Evolutionary conservation across 2,329 filamentous ascomycete species (phyloP).

Genomic region (Xenosphaeropsis pyriputrescens): DNA sequence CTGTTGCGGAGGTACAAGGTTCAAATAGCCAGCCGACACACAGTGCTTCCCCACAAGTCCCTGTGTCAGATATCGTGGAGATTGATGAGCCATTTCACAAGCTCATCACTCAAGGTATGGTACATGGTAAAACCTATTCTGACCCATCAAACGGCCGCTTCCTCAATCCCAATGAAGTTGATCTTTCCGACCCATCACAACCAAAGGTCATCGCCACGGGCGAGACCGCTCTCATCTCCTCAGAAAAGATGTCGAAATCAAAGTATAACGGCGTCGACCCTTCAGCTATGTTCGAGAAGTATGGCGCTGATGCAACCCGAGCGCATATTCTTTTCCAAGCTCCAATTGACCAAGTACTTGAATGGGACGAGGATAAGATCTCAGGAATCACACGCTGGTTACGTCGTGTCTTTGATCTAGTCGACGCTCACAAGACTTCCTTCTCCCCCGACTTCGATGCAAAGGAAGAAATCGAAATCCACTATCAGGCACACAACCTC

Average conservation of each 20-base stretch:
- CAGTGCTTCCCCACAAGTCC: no score
- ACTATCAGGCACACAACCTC: no score
- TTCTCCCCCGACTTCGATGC: conserved; percentile 2
- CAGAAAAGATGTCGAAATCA: conserved; percentile 91
- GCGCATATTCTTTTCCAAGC: conserved; percentile 85
- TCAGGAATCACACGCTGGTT: conserved; percentile 73
- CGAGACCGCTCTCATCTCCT: conserved; percentile 44
- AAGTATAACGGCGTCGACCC: conserved; percentile 89
- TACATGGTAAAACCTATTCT: conserved; percentile 72
- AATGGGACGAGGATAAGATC: conserved; percentile 80
- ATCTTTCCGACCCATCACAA: conserved; percentile 36
- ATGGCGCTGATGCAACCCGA: conserved; percentile 72
- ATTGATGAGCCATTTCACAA: conserved; percentile 58
- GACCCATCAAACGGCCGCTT: conserved; percentile 65
- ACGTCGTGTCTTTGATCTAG: conserved; percentile 45
- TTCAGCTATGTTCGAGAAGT: conserved; percentile 50
- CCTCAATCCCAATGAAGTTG: conserved; percentile 61
- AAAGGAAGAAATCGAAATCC: no score
- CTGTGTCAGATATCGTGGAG: no score
- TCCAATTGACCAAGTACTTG: conserved; percentile 67
- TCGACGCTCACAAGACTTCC: conserved; percentile 17
- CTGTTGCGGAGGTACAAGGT: no score
- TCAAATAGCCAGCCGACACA: no score
- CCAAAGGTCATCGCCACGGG: conserved; percentile 51
- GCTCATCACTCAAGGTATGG: conserved; percentile 86